Evolutionary conservation across 2,329 filamentous ascomycete species (phyloP).

Genomic region (Parastagonospora nodorum): DNA sequence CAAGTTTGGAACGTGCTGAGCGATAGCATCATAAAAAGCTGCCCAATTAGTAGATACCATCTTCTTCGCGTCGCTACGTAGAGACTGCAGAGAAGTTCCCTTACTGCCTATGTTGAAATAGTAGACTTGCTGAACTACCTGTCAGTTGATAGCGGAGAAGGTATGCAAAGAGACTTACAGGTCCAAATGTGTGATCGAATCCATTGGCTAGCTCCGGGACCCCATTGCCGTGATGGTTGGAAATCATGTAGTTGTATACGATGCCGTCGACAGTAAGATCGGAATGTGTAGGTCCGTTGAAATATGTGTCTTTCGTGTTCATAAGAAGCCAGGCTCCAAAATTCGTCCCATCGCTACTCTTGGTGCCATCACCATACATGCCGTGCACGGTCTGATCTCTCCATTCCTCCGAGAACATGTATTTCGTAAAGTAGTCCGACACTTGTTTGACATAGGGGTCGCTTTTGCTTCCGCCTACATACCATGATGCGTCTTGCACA

Average conservation of each 20-base stretch:
- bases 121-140: conserved; percentile 56
- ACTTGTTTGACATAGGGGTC: conserved; percentile 62
- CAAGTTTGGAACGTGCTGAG: conserved; percentile 63
- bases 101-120: conserved; percentile 64
- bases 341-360: conserved; percentile 56
- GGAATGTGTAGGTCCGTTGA: conserved; percentile 65
- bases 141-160: conserved; percentile 32
- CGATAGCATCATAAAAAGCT: conserved; percentile 67
- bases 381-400: conserved; percentile 64
- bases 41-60: conserved; percentile 62
- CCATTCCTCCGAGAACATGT: conserved; percentile 65
- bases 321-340: conserved; percentile 68
- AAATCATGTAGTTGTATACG: conserved; percentile 63
- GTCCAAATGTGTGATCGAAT: conserved; percentile 69
- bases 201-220: conserved; percentile 68
- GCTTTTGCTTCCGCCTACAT: conserved; percentile 59
- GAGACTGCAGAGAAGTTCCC: conserved; percentile 37
- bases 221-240: conserved; percentile 66
- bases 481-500: conserved; percentile 70
- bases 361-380: conserved; percentile 57
- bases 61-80: conserved; percentile 60
- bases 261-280: conserved; percentile 69
- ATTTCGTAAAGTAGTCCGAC: conserved; percentile 69
- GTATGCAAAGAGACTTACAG: conserved; percentile 29
- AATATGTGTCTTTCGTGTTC: conserved; percentile 68